Evolutionary conservation across 148 eudicot species (phyloP), one percentile per base, ranked within the genome.

Genomic region (Cornus kousa): DNA sequence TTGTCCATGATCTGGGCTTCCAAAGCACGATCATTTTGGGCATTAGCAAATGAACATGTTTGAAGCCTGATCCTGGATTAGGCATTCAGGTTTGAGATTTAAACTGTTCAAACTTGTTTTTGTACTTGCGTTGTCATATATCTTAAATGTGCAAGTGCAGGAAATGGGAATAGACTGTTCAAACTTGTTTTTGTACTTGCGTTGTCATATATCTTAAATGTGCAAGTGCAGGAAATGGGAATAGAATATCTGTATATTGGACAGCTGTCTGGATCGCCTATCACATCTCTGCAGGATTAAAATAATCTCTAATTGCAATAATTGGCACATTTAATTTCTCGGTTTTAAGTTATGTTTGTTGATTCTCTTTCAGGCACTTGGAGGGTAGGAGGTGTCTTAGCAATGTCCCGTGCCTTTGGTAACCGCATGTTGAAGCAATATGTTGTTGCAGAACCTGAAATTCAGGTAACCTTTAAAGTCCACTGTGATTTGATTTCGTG

Each of bases 351-450:
- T 55, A 22, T 40, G 35, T 32, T 39, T 76, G 9, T 78, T 40
- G 32, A 59, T 80, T 59, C 68, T 74, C 78, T 88, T 74, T 69
- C 91, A 96, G 99, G 99, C 40, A 96, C 99, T 76, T 96, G 99
- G 99, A 89, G 99, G 81, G 99, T 96, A 73, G 99, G 99, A 73
- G 99, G 99, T 72, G 98, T 96, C 71, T 86, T 96, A 80, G 99
- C 99, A 68, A 96, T 96, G 99, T 96, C 99, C 46, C 98, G 99
- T 81, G 99, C 99, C 84, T 96, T 96, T 86, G 98, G 98, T 17
- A 91, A 96, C 76, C 97, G 99, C 74, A 93, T 96, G 99, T 83
- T 96, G 82, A 96, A 96, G 86, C 99, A 96, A 77, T 96, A 79
- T 83, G 99, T 94, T 46, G 94, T 96, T 67, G 98, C 97, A 46